Conservation (phyloP, 108 stramenopile genomes). For the Cylindrotheca fusiformis region DNA sequence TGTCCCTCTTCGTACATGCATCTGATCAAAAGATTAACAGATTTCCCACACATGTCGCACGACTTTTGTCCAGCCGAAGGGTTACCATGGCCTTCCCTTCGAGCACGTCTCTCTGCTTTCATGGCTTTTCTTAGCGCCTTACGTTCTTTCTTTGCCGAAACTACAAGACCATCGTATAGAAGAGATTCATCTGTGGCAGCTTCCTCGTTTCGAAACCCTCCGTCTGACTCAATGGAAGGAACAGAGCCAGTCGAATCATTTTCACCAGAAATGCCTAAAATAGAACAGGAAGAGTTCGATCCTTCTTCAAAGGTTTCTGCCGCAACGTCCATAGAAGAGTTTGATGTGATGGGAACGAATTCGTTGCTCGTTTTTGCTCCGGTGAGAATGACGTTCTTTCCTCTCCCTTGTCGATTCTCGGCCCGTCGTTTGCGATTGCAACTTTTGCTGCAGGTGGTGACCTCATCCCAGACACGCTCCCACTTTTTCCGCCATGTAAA, state of each 20-base stretch:
- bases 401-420: conserved; percentile 1
- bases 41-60: conserved; percentile 60
- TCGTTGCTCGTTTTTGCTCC: not conserved
- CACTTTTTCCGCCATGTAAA: conserved; percentile 89
- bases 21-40: conserved; percentile 62
- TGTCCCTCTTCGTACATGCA: conserved; percentile 54
- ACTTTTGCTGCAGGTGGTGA: conserved; percentile 68
- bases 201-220: not conserved
- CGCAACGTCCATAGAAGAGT: not conserved
- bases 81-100: conserved; percentile 58
- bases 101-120: conserved; percentile 65
- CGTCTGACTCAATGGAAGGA: not conserved
- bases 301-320: too few species aligned
- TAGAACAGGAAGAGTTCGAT: not conserved
- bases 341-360: not conserved
- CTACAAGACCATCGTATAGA: not conserved
- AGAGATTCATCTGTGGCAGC: not conserved
- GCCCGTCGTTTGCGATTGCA: conserved; percentile 54
- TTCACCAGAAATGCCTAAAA: not conserved
- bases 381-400: not conserved
- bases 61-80: conserved; percentile 61
- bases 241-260: not conserved
- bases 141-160: conserved; percentile 22
- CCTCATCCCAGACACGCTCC: conserved; percentile 86
- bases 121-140: conserved; percentile 64